Evolutionary conservation across 345 rosid genomes (phyloP).

Genomic region (Eutrema heterophyllum): DNA sequence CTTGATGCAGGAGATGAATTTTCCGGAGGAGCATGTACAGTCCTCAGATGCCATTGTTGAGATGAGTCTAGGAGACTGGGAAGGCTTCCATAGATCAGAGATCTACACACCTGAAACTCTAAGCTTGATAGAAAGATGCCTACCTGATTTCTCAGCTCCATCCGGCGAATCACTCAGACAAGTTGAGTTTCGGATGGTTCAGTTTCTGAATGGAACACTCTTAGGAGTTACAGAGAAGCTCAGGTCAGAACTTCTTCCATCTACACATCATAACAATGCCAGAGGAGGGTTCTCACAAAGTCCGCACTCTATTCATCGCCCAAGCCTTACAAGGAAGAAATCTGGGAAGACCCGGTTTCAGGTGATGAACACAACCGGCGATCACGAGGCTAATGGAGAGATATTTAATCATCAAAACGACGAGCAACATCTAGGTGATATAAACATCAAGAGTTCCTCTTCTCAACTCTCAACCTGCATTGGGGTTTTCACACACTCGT

Average conservation of each 20-base stretch:
- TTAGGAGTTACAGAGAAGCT: conserved; percentile 62
- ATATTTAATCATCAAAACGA: conserved; percentile 41
- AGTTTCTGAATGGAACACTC: conserved; percentile 64
- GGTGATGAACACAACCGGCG: conserved; percentile 40
- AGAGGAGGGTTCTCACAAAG: conserved; percentile 44
- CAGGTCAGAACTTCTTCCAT: conserved; percentile 51
- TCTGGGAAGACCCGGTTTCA: conserved; percentile 95
- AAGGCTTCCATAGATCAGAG: conserved; percentile 64
- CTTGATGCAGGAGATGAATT: conserved; percentile 75
- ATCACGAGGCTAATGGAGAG: conserved; percentile 68
- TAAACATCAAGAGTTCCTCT: conserved; percentile 44
- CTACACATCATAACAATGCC: conserved; percentile 38
- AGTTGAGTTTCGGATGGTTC: conserved; percentile 89
- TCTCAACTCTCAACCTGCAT: conserved; percentile 47
- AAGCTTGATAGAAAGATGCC: conserved; percentile 59
- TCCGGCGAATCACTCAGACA: conserved; percentile 93
- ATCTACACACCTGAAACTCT: conserved; percentile 69
- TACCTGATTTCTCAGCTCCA: conserved; percentile 88
- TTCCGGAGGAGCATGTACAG: conserved; percentile 66
- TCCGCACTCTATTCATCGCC: conserved; percentile 40
- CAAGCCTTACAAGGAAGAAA: conserved; percentile 60
- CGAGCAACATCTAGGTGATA: conserved; percentile 38
- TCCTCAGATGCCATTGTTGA: conserved; percentile 68
- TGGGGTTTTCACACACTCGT: conserved; percentile 85
- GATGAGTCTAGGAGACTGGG: conserved; percentile 91